These are phyloP conservation scores for Saturnispora besseyi DNA, from an alignment of 805 yeast species.

Conservation along the genomic window DNA sequence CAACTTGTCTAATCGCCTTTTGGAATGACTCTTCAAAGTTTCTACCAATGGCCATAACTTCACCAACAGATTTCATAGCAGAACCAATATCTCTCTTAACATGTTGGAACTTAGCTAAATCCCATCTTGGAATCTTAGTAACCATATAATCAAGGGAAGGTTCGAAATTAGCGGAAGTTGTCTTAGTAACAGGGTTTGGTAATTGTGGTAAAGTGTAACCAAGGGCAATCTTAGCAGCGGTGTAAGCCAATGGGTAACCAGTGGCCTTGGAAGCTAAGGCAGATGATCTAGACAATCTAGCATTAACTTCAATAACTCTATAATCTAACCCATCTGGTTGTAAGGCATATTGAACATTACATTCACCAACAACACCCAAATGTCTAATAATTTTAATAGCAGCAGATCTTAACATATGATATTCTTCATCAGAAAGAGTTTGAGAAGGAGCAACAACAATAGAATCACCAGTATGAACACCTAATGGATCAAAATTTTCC, in stretches of 20 bases:
- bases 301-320: slow-evolving; percentile 96
- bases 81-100: slow-evolving; percentile 83
- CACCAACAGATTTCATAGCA: slow-evolving; percentile 98
- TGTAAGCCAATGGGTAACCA: slow-evolving; percentile 95
- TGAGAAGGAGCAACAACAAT: slow-evolving; percentile 98
- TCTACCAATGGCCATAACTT: slow-evolving; percentile 96
- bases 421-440: slow-evolving; percentile 92
- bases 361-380: slow-evolving; percentile 98
- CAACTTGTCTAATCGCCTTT: slow-evolving; percentile 94
- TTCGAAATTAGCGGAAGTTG: slow-evolving; percentile 94
- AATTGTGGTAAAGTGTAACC: slow-evolving; percentile 88
- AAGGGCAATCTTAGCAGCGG: slow-evolving; percentile 94
- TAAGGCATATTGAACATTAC: slow-evolving; percentile 95
- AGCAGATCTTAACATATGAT: slow-evolving; percentile 95
- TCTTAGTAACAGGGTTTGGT: slow-evolving; percentile 85
- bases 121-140: slow-evolving; percentile 98
- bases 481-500: slow-evolving; percentile 98
- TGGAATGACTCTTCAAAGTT: slow-evolving; percentile 97
- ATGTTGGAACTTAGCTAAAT: slow-evolving; percentile 87
- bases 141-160: slow-evolving; percentile 96
- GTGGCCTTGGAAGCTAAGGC: slow-evolving; percentile 98
- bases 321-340: slow-evolving; percentile 91
- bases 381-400: slow-evolving; percentile 97
- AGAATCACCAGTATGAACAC: slow-evolving; percentile 98
- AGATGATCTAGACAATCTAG: slow-evolving; percentile 96